Conservation (phyloP, 352 stramenopile species). For the Aphanomyces stellatus region DNA sequence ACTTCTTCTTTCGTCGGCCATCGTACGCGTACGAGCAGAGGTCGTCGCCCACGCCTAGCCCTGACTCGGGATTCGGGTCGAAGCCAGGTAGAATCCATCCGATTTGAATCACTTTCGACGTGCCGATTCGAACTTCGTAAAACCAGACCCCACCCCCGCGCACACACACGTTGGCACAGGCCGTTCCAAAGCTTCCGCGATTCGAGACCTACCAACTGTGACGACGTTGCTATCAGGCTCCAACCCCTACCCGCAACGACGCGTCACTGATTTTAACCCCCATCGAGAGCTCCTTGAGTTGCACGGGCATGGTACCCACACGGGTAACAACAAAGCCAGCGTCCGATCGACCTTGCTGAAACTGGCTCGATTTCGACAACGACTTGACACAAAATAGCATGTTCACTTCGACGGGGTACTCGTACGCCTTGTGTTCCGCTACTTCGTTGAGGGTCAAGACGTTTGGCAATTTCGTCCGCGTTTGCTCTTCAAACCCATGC, state of each 20-base stretch:
- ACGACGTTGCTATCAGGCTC: background rate
- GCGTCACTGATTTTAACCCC: slow-evolving; percentile 19
- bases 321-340: background rate
- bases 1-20: slow-evolving; percentile 20
- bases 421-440: background rate
- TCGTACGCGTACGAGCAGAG: slow-evolving; percentile 17
- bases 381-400: background rate
- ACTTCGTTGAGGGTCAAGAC: slow-evolving; percentile 7
- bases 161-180: slow-evolving; percentile 17
- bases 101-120: slow-evolving; percentile 20
- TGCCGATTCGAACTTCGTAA: slow-evolving; percentile 19
- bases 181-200: slow-evolving; percentile 18
- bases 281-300: slow-evolving; percentile 16
- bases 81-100: slow-evolving; percentile 17
- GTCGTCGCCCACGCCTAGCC: slow-evolving; percentile 16
- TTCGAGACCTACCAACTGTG: slow-evolving; percentile 15
- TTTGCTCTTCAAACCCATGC: slow-evolving; percentile 19
- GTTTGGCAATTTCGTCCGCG: background rate
- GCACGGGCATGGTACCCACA: background rate
- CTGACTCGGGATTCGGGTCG: slow-evolving; percentile 16
- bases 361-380: background rate
- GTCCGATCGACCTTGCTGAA: background rate
- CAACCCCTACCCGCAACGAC: background rate
- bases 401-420: background rate
- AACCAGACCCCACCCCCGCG: slow-evolving; percentile 15